Base-by-base conservation (phyloP, 495 filamentous ascomycete species). In the Articulospora tetracladia region DNA sequence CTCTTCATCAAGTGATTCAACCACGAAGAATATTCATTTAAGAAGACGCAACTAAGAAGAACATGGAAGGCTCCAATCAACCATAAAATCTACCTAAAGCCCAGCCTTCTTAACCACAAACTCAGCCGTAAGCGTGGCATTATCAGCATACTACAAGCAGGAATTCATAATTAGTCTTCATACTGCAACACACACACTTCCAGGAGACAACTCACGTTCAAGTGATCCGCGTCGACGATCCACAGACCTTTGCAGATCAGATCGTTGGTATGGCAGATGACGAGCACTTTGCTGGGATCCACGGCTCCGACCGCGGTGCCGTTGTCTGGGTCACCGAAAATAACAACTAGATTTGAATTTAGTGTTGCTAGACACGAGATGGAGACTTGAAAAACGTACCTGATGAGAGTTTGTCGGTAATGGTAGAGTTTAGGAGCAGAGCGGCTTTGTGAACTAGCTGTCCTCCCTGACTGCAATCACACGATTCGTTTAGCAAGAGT, bases 281-380 rank as follows among this genome's bases (percentile, higher is more conserved):
- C 76, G 69, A 77, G 73, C 13, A 78, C 73, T 48, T 80, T 78
- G 34, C 67, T 67, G 10, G 65, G 62, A 24, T 72, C 58, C 0
- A 81, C 64, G 36, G 76, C 76, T 0, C 73, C 69, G 10, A 84
- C 76, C 3, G 70, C 52, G 20, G 75, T 61, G 0, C 67, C 66
- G 61, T 81, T 56, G 23, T 64, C 22, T 39, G 83, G 83, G 66
- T 84, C 82, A 17, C 82, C 83, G 60, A 85, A 85, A 36, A 83
- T 72, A n/a, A 85, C 79, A 20, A 74, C 62, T 15, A 59, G 48
- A 66, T 66, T 7, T 44, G 3, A 44, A 7, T 8, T 44, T 44
- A 12, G 8, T n/a, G 39, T 44, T 44, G 3, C 39, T n/a, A 3
- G 39, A 17, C 4, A 44, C 3, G 39, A n/a, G 15, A 44, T 7